Evolutionary conservation across 2,329 filamentous ascomycete species (phyloP).

Genomic region (Fusarium papillatum): DNA sequence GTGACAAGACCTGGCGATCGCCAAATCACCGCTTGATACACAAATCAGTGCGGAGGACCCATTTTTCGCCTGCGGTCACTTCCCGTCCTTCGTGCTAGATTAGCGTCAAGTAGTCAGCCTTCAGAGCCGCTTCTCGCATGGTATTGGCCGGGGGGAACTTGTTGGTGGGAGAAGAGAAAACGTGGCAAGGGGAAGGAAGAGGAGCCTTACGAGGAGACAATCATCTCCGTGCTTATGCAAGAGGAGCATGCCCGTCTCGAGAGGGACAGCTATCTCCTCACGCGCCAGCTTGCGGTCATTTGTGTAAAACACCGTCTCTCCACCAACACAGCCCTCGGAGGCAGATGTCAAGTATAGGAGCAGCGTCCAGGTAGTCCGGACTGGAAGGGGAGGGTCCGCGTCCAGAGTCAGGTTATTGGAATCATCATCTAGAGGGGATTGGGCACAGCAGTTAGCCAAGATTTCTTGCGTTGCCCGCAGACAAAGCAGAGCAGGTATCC

Average conservation of each 20-base stretch:
- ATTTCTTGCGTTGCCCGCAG: not conserved
- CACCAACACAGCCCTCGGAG: conserved; percentile 82
- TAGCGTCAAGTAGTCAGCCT: conserved; percentile 15
- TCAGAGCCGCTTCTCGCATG: not conserved
- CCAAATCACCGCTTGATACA: conserved; percentile 68
- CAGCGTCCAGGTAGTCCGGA: conserved; percentile 87
- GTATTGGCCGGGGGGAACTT: not conserved
- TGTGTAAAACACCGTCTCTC: conserved; percentile 94
- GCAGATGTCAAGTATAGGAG: conserved; percentile 88
- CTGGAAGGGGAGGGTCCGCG: conserved; percentile 45
- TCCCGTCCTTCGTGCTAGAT: conserved; percentile 83
- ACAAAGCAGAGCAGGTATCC: not conserved
- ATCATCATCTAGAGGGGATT: conserved; percentile 78
- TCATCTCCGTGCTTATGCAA: conserved; percentile 91
- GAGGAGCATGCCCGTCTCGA: conserved; percentile 88
- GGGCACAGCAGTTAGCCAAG: conserved; percentile 15
- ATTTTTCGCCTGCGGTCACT: conserved; percentile 87
- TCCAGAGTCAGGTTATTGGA: conserved; percentile 78
- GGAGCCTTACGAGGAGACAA: conserved; percentile 77
- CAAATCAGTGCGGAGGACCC: conserved; percentile 89
- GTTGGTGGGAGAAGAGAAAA: conserved; percentile 5
- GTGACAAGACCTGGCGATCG: conserved; percentile 7
- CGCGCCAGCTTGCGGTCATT: conserved; percentile 68
- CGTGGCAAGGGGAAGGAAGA: conserved; percentile 6
- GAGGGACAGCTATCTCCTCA: conserved; percentile 78